These are phyloP conservation scores for Aspergillus ibericus DNA, from an alignment of 2,329 filamentous ascomycete genomes.

Conservation along the genomic window DNA sequence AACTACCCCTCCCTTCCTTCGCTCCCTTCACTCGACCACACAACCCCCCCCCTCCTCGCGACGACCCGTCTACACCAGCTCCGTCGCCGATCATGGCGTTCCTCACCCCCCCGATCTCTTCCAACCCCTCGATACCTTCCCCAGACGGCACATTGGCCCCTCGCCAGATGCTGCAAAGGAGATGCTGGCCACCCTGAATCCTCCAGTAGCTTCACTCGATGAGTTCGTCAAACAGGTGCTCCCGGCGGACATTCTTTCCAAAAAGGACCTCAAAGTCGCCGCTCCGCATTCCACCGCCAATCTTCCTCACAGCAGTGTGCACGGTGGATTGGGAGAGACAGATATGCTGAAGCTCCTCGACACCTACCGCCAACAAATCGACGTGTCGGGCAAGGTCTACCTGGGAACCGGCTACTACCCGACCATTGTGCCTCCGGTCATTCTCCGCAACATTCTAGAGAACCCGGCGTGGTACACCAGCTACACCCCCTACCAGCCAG, in stretches of 20 bases:
- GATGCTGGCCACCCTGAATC: constrained; percentile 80
- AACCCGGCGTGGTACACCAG: constrained; percentile 97
- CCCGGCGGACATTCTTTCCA: constrained; percentile 73
- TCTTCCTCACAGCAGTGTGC: constrained; percentile 39
- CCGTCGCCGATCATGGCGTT: constrained; percentile 77
- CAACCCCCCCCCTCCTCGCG: constrained; percentile 25
- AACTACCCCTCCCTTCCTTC: constrained; percentile 28
- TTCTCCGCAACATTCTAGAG: constrained; percentile 89
- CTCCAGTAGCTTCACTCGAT: constrained; percentile 71
- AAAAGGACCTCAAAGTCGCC: constrained; percentile 61
- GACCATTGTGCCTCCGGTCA: constrained; percentile 82
- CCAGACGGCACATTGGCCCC: constrained; percentile 84
- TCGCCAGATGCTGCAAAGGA: constrained; percentile 65
- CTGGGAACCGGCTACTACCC: constrained; percentile 88
- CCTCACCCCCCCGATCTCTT: constrained; percentile 42
- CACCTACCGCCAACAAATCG: constrained; percentile 56
- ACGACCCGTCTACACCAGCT: constrained; percentile 75
- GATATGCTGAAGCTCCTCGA: constrained; percentile 44
- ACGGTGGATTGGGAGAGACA: constrained; percentile 49
- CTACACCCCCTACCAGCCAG: constrained; percentile 95
- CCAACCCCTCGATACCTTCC: constrained; percentile 61
- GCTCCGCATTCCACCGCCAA: constrained; percentile 46
- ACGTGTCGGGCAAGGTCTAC: constrained; percentile 62
- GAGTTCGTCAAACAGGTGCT: constrained; percentile 84
- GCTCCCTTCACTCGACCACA: constrained; percentile 30